These are phyloP conservation scores for Aspergillus sp. DNA, from an alignment of 2,329 filamentous ascomycete species.

Conservation along the genomic window DNA sequence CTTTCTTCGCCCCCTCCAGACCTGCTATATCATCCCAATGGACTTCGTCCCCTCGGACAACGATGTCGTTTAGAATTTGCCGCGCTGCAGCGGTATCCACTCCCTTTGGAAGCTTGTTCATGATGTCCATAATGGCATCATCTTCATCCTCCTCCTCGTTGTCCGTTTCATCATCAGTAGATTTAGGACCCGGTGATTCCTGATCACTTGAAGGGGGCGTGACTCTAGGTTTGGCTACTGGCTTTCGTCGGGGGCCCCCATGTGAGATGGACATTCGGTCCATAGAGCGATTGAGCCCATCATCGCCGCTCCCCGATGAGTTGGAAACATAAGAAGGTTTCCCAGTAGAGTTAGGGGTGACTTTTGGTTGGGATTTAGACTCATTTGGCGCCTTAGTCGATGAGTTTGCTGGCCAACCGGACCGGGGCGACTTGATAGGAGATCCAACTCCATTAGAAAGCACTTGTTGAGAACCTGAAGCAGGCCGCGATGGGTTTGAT, in stretches of 20 bases:
- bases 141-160: constrained; percentile 47
- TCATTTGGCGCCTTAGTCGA: constrained; percentile 14
- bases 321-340: constrained; percentile 1
- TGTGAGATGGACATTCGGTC: constrained; percentile 19
- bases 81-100: constrained; percentile 78
- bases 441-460: constrained; percentile 12
- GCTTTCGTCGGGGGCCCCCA: constrained; percentile 17
- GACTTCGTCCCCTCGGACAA: constrained; percentile 90
- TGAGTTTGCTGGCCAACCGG: constrained; percentile 7
- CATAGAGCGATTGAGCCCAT: constrained; percentile 19
- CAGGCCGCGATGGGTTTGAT: constrained; percentile 3
- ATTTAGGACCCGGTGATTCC: constrained; percentile 42
- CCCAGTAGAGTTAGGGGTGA: constrained; percentile 2
- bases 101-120: constrained; percentile 75
- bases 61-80: constrained; percentile 93
- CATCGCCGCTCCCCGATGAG: constrained; percentile 32
- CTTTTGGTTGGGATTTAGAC: constrained; percentile 13
- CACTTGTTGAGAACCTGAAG: no score
- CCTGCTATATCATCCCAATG: constrained; percentile 93
- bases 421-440: constrained; percentile 16
- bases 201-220: constrained; percentile 42
- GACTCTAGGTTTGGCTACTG: constrained; percentile 36
- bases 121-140: constrained; percentile 56
- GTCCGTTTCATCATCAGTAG: constrained; percentile 43
- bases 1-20: constrained; percentile 82